phyloP scores from a whole-genome alignment of 257 asterid genomes.

The Nicotiana paniculata region DNA sequence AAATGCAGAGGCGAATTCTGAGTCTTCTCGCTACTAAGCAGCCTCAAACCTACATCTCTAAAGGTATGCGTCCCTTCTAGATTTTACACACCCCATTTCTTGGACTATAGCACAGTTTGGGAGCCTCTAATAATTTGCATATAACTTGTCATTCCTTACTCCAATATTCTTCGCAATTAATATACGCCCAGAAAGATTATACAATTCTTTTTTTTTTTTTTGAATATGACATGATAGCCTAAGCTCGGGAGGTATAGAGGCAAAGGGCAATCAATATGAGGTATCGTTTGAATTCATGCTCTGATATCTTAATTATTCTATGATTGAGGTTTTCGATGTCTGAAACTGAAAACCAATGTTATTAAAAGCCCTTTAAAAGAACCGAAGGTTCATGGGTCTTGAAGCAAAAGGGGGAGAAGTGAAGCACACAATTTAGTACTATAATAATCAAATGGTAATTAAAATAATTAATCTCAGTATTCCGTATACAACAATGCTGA shows the following conservation, averaged over 20 bases:
- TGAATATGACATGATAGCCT: background rate
- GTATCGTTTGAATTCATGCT: background rate
- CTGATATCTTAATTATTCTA: background rate
- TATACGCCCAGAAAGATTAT: background rate
- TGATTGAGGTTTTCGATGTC: background rate
- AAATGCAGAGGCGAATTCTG: constrained; percentile 25
- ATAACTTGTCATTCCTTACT: background rate
- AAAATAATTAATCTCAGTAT: too few species aligned
- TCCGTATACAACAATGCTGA: too few species aligned
- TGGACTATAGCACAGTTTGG: background rate
- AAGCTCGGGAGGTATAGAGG: background rate
- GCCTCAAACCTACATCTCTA: constrained; percentile 16
- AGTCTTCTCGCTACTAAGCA: constrained; percentile 36
- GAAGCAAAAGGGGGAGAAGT: too few species aligned
- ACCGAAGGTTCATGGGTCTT: background rate
- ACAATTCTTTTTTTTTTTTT: background rate
- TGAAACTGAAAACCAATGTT: background rate
- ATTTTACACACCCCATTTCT: background rate
- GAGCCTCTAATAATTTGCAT: background rate
- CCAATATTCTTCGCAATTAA: background rate
- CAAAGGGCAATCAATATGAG: background rate
- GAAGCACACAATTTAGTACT: too few species aligned
- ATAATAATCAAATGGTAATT: too few species aligned
- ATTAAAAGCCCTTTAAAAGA: background rate
- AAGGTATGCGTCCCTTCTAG: constrained; percentile 28